These are phyloP conservation scores for Volvariella volvacea DNA, from an alignment of 1,284 basidiomycete genomes.

Conservation along the genomic window DNA sequence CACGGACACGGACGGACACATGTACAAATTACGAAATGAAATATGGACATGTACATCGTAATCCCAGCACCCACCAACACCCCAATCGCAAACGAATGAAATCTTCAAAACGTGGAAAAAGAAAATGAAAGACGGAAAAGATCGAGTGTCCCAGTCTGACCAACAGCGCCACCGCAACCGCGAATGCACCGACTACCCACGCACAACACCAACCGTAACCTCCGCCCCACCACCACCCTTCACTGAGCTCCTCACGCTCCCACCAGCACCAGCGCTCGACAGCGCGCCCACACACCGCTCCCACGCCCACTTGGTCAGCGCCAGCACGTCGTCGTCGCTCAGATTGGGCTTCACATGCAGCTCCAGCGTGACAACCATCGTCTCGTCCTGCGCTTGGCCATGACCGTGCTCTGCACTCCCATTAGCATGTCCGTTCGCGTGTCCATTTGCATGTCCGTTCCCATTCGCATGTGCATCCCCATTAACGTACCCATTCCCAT, in stretches of 20 bases:
- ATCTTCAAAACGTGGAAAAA: too few relatives aligned
- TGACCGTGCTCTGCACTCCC: too few relatives aligned
- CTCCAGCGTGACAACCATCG: slow-evolving; percentile 76
- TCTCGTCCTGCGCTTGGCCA: slow-evolving; percentile 22
- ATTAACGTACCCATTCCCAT: slow-evolving; percentile 11
- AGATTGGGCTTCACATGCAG: slow-evolving; percentile 68
- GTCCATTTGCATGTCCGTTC: neutral
- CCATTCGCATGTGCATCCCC: too few relatives aligned
- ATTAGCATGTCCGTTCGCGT: neutral
- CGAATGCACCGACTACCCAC: too few relatives aligned
- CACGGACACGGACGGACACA: too few relatives aligned
- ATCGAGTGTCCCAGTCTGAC: too few relatives aligned
- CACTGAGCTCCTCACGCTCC: slow-evolving; percentile 6
- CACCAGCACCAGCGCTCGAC: slow-evolving; percentile 17
- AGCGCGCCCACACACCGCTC: slow-evolving; percentile 49
- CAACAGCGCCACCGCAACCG: too few relatives aligned
- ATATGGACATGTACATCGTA: too few relatives aligned
- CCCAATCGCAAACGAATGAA: too few relatives aligned
- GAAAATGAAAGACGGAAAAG: too few relatives aligned
- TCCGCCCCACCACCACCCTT: slow-evolving; percentile 22
- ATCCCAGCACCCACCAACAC: too few relatives aligned
- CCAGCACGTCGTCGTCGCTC: slow-evolving; percentile 67
- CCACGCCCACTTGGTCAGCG: slow-evolving; percentile 67
- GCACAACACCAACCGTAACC: slow-evolving; percentile 33
- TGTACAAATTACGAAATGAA: too few relatives aligned